Base-by-base conservation (phyloP, 805 yeast genomes). In the Metschnikowia proteae region DNA sequence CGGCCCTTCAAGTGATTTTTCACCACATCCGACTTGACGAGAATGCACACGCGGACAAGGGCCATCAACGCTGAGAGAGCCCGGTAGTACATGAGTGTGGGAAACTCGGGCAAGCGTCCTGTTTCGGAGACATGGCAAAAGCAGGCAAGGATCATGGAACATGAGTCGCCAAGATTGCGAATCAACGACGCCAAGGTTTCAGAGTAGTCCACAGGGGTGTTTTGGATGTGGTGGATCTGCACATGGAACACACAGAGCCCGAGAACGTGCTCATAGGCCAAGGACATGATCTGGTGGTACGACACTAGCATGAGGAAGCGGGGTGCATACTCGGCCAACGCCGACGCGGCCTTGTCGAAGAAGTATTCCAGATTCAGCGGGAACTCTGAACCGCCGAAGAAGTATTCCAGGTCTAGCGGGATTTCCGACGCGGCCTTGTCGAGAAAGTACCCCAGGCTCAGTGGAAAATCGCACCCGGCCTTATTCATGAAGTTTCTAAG, bases 11-110 rank as follows among this genome's bases (percentile, higher is more conserved):
- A 43, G 17, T 41, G 38, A 10, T 26, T 7, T 27, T 38, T 29
- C 41, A 52, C 45, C 8, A 48, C 37, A 6, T 54, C 54, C 0
- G 80, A 68, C 46, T 72, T 71, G 22, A 77, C 73, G 41, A 78
- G 62, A 22, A 79, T 56, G 51, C 78, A 63, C 1, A 79, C 70
- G 45, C 81, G 64, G 17, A 78, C 70, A 50, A 79, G 58, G 3
- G 78, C 69, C 26, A 78, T 76, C 23, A 79, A 59, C 0, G 82
- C 77, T 57, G 78, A 77, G 73, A 79, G 66, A 3, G 83, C 81
- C 40, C 83, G 61, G 53, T 78, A 79, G 57, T 75, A 75, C 54
- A 78, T 73, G 52, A 77, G 75, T 0, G 82, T 78, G 2, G 83
- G 83, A 49, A 70, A 74, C 38, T 66, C 59, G 4, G 64, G 51